These are phyloP conservation scores for Cercospora berteroae DNA, from an alignment of 2,329 filamentous ascomycete genomes.

Conservation along the genomic window DNA sequence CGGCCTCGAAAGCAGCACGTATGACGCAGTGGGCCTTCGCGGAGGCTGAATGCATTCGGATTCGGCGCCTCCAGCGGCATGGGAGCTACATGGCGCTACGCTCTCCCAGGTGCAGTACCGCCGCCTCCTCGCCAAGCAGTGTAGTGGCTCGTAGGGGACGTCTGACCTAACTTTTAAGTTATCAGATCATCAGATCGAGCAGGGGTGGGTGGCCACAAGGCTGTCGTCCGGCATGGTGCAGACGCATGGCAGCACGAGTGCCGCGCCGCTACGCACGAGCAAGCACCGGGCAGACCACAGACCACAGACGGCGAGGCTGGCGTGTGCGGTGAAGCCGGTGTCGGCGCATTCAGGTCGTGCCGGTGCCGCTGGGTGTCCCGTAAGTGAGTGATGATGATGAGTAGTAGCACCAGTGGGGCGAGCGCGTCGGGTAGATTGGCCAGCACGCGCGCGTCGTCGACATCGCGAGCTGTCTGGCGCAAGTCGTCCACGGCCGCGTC, in stretches of 20 bases:
- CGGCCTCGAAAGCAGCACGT: neutral
- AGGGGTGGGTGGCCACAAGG: neutral
- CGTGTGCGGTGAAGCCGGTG: neutral
- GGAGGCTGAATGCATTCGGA: neutral
- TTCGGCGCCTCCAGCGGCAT: neutral
- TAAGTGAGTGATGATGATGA: neutral
- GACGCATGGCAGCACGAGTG: neutral
- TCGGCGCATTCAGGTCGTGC: neutral
- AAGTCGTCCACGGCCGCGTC: neutral
- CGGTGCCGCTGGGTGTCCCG: neutral
- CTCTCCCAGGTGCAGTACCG: neutral
- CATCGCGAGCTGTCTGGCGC: neutral
- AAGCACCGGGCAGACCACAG: neutral
- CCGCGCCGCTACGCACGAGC: neutral
- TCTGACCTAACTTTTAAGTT: constrained; percentile 1
- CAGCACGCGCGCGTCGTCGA: neutral
- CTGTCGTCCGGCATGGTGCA: neutral
- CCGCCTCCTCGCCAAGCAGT: neutral
- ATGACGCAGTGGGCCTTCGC: neutral
- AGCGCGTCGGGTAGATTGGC: neutral
- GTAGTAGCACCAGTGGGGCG: neutral
- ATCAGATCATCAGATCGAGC: constrained; percentile 1
- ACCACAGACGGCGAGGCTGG: neutral
- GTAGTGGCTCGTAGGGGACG: neutral
- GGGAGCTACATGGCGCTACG: neutral